Base-by-base conservation (phyloP, 495 filamentous ascomycete genomes). In the Copromyces sp. region DNA sequence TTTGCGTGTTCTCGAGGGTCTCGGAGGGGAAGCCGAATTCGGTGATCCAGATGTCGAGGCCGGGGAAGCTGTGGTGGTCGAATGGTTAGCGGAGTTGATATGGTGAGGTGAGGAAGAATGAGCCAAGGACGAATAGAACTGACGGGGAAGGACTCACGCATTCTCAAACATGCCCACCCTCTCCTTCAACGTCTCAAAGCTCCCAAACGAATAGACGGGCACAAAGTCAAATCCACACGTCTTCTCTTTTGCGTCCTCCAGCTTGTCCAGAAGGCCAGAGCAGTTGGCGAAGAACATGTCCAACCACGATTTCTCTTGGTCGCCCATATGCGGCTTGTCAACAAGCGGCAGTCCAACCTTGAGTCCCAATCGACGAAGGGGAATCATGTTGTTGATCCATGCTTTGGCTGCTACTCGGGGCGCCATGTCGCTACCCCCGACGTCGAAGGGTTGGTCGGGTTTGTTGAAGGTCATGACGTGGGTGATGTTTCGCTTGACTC, bases 391-490 rank as follows among this genome's bases (percentile, higher is more conserved):
- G 3, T 74, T 75, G 40, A 85, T 84, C 90, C 89, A 92, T 6
- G 82, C 79, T 45, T 77, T 72, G 0, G 90, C 90, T 0, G 90
- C 90, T 0, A 76, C 74, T 0, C 75, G 74, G 0, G 89, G 82
- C 14, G 76, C 69, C 39, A 91, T 82, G 69, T 81, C 74, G 69
- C 81, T 84, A 1, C 90, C 90, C 39, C 90, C 90, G 3, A 80
- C 83, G 4, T 69, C 68, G 0, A 71, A 68, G 1, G 74, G 72
- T 70, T 82, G 84, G 76, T 92, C 90, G 0, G 90, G 90, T 74
- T 91, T 89, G 77, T 91, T 92, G 82, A 90, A 91, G 9, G 79
- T 84, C 35, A 92, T 80, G 5, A 91, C 82, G 75, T 89, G 85
- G 4, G 77, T 81, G 68, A 91, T 85, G 59, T 86, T 86, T 2